Percentiles rank a stretch among this genome's conserved stretches.
Evolutionary conservation across 2,329 filamentous ascomycete genomes (phyloP).

Genomic region (Cordyceps farinosa): DNA sequence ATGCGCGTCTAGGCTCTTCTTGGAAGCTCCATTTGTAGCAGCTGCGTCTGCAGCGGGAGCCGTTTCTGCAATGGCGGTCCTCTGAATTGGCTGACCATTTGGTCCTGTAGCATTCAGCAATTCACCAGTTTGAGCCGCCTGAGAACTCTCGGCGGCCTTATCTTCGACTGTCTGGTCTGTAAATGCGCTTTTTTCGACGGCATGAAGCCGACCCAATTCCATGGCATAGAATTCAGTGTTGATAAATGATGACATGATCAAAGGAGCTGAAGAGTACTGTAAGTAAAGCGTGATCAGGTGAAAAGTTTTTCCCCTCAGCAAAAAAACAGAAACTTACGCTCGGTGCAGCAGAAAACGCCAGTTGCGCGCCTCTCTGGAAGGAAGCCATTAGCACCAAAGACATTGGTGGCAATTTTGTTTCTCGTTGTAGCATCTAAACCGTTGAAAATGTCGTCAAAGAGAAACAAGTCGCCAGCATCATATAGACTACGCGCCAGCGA

Average conservation of each 20-base stretch:
- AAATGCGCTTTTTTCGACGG: background rate
- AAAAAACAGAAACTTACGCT: background rate
- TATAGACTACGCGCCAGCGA: slow-evolving; percentile 1
- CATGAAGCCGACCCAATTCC: background rate
- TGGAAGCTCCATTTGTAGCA: background rate
- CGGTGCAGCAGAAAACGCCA: background rate
- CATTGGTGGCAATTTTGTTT: background rate
- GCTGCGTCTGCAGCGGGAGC: no score
- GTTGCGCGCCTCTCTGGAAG: background rate
- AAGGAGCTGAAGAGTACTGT: background rate
- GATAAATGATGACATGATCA: background rate
- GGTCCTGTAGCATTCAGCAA: background rate
- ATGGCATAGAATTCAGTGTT: slow-evolving; percentile 2
- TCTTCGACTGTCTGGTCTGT: background rate
- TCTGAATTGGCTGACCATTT: background rate
- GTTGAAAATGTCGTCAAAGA: slow-evolving; percentile 7
- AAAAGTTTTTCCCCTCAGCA: background rate
- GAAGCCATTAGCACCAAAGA: slow-evolving; percentile 7
- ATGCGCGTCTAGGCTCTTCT: background rate
- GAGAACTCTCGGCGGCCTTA: background rate
- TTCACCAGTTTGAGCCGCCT: background rate
- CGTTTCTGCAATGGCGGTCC: no score
- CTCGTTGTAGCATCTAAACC: slow-evolving; percentile 3
- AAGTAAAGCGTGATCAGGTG: background rate
- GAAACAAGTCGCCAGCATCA: background rate